A percentile compares a stretch with the other conserved stretches of the same genome.
These are phyloP conservation scores for Dioscorea zingiberensis DNA, from an alignment of 106 monocot genomes.

Conservation along the genomic window DNA sequence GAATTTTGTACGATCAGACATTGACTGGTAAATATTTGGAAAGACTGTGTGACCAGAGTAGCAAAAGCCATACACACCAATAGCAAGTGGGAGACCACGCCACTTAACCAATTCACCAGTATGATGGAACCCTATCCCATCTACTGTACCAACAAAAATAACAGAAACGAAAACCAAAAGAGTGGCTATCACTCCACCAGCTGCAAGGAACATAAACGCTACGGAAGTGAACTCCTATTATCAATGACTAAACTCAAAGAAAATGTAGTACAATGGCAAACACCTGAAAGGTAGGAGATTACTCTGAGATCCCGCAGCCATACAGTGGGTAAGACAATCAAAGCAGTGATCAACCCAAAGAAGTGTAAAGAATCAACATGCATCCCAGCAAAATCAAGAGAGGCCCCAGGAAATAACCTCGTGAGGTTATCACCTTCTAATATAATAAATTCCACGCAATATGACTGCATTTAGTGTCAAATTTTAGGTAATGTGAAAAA, in stretches of 20 bases:
- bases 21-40: slow-evolving; percentile 95
- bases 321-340: slow-evolving; percentile 84
- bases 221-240: background rate
- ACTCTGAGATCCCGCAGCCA: slow-evolving; percentile 74
- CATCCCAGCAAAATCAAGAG: slow-evolving; percentile 51
- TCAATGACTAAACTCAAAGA: background rate
- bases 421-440: slow-evolving; percentile 93
- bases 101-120: slow-evolving; percentile 56
- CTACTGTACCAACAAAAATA: slow-evolving; percentile 43
- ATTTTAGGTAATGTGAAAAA: background rate
- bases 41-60: slow-evolving; percentile 89
- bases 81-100: slow-evolving; percentile 77
- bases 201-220: slow-evolving; percentile 26
- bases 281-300: slow-evolving; percentile 84
- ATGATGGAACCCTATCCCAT: slow-evolving; percentile 58
- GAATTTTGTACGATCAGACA: slow-evolving; percentile 77
- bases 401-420: slow-evolving; percentile 60
- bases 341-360: slow-evolving; percentile 70
- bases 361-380: slow-evolving; percentile 65
- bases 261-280: background rate
- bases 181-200: slow-evolving; percentile 80
- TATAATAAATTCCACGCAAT: slow-evolving; percentile 95
- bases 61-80: slow-evolving; percentile 96
- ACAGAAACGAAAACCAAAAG: slow-evolving; percentile 74
- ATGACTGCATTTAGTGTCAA: slow-evolving; percentile 52